A percentile compares a stretch with the other conserved stretches of the same genome.
Evolutionary conservation across 306 rosid genomes (phyloP).

Genomic region (Vigna angularis): DNA sequence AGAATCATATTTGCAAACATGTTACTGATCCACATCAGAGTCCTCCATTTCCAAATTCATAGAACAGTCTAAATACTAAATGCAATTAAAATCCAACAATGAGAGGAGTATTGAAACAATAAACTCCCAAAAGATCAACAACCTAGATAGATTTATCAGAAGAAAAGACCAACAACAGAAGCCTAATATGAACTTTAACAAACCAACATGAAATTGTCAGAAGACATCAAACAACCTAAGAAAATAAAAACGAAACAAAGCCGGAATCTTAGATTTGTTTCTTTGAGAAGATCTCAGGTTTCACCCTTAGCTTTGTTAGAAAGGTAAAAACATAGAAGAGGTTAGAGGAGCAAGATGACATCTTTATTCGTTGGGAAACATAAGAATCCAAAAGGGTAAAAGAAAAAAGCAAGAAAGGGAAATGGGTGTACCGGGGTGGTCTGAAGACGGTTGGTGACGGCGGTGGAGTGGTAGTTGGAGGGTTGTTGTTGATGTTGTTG

Average conservation of each 20-base stretch:
- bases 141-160: constrained; percentile 3
- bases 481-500: constrained; percentile 8
- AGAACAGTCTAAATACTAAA: neutral
- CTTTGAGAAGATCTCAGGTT: neutral
- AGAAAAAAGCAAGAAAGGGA: neutral
- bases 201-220: neutral
- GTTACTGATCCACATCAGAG: neutral
- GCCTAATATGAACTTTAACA: neutral
- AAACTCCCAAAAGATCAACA: neutral
- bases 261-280: neutral
- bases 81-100: constrained; percentile 14
- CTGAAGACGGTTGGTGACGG: constrained; percentile 47
- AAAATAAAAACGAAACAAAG: neutral
- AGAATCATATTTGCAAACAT: neutral
- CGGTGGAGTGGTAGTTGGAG: constrained; percentile 38
- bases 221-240: neutral
- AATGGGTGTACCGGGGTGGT: constrained; percentile 59
- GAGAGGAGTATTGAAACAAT: neutral
- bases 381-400: neutral
- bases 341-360: constrained; percentile 1
- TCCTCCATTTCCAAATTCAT: constrained; percentile 34
- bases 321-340: neutral
- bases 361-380: neutral
- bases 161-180: neutral
- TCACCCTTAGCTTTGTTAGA: neutral